Percentiles rank a stretch among this genome's conserved stretches.
Evolutionary conservation across 1,284 basidiomycete genomes (phyloP).

Genomic region (Fistulina hepatica): DNA sequence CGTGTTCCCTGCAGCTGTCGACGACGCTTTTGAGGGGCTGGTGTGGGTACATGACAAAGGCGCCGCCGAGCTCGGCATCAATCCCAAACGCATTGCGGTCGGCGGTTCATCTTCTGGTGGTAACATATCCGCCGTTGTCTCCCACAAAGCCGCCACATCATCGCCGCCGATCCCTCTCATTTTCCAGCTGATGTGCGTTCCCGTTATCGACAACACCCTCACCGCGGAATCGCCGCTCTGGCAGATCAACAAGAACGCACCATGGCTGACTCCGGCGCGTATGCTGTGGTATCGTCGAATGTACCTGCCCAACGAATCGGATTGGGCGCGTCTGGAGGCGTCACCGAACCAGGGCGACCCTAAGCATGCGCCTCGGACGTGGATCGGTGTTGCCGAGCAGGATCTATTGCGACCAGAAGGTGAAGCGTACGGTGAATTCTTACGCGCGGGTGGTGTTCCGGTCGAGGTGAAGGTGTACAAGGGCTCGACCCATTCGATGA

Average conservation of each 20-base stretch:
- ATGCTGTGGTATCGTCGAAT: slow-evolving; percentile 67
- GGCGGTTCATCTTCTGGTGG: slow-evolving; percentile 69
- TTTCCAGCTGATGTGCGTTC: slow-evolving; percentile 59
- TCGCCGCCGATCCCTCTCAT: slow-evolving; percentile 43
- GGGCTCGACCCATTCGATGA: slow-evolving; percentile 56
- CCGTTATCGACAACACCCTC: slow-evolving; percentile 63
- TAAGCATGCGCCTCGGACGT: slow-evolving; percentile 43
- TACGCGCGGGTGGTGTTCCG: slow-evolving; percentile 41
- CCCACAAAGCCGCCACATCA: slow-evolving; percentile 47
- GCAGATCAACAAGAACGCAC: slow-evolving; percentile 46
- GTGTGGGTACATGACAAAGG: slow-evolving; percentile 46
- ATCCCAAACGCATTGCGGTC: slow-evolving; percentile 28
- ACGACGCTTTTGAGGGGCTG: slow-evolving; percentile 60
- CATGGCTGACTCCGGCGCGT: slow-evolving; percentile 46
- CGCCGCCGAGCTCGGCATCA: slow-evolving; percentile 20
- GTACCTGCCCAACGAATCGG: slow-evolving; percentile 51
- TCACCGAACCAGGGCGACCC: slow-evolving; percentile 58
- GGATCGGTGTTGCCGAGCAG: slow-evolving; percentile 53
- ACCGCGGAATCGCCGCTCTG: slow-evolving; percentile 36
- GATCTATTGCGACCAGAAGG: slow-evolving; percentile 64
- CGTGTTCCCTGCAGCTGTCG: slow-evolving; percentile 62
- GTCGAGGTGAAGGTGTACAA: slow-evolving; percentile 48
- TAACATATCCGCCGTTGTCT: slow-evolving; percentile 57
- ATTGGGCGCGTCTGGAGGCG: slow-evolving; percentile 53
- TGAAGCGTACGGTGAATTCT: slow-evolving; percentile 49